phyloP scores from a whole-genome alignment of 345 rosid genomes.

The Hypericum androsaemum region DNA sequence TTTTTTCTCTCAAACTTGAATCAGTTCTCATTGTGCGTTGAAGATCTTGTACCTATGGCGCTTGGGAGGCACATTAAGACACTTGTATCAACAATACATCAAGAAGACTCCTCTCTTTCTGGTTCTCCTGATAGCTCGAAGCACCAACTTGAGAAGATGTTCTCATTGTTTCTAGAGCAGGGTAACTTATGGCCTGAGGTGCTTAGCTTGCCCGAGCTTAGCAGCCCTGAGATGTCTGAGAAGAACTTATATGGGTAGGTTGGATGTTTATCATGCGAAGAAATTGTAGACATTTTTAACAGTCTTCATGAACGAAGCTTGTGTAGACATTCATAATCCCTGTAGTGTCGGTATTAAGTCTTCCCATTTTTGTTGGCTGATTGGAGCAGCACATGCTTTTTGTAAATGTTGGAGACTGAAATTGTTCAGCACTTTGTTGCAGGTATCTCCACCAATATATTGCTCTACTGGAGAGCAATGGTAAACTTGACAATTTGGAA shows the following conservation, averaged over 20 bases:
- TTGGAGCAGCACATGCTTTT: too few relatives aligned
- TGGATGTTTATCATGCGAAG: background rate
- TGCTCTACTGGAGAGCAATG: conserved; percentile 46
- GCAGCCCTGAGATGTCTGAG: conserved; percentile 59
- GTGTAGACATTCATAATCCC: background rate
- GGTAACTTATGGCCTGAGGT: conserved; percentile 89
- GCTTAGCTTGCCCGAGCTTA: conserved; percentile 60
- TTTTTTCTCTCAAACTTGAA: conserved; percentile 11
- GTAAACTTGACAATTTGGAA: conserved; percentile 74
- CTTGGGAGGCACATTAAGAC: conserved; percentile 77
- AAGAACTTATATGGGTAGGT: conserved; percentile 69
- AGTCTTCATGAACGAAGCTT: too few relatives aligned
- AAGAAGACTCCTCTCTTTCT: conserved; percentile 32
- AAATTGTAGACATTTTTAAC: too few relatives aligned
- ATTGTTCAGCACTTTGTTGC: conserved; percentile 17
- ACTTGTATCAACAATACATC: conserved; percentile 50
- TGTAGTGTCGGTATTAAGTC: background rate
- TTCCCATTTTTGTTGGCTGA: background rate
- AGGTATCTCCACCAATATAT: conserved; percentile 73
- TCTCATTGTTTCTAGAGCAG: conserved; percentile 82
- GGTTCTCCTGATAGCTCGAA: conserved; percentile 35
- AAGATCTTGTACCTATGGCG: conserved; percentile 84
- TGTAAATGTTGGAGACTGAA: background rate
- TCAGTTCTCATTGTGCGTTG: conserved; percentile 87
- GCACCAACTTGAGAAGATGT: conserved; percentile 65